Percentiles rank a stretch among this genome's conserved stretches.
Conservation (phyloP, 345 rosid species). For the Corchorus olitorius region DNA sequence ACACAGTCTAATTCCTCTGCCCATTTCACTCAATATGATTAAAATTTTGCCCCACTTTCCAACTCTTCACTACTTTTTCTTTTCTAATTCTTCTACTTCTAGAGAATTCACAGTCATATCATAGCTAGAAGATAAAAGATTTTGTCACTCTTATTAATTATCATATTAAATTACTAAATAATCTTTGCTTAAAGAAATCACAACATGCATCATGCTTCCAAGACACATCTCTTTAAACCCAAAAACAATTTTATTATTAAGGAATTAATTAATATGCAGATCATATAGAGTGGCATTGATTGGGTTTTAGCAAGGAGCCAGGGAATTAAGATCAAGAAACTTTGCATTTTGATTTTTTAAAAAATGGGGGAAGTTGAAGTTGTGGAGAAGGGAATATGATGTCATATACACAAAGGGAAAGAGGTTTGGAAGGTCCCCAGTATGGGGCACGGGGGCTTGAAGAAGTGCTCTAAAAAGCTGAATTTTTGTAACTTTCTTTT, state of each 20-base stretch:
- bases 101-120: background rate
- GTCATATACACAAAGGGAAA: conserved; percentile 14
- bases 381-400: conserved; percentile 26
- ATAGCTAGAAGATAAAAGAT: background rate
- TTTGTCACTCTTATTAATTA: background rate
- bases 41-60: conserved; percentile 22
- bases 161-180: background rate
- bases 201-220: conserved; percentile 1
- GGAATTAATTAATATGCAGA: conserved; percentile 8
- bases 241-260: background rate
- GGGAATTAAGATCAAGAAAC: background rate
- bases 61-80: background rate
- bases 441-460: conserved; percentile 33
- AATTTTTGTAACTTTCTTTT: conserved; percentile 26
- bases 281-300: conserved; percentile 7
- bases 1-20: background rate
- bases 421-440: conserved; percentile 21
- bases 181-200: conserved; percentile 10
- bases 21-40: conserved; percentile 24
- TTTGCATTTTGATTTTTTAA: background rate
- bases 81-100: conserved; percentile 10
- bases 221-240: background rate
- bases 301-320: background rate
- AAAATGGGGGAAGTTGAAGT: background rate
- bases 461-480: conserved; percentile 48